phyloP scores from a whole-genome alignment of 331 rosid species.

The Rosa hybrid region DNA sequence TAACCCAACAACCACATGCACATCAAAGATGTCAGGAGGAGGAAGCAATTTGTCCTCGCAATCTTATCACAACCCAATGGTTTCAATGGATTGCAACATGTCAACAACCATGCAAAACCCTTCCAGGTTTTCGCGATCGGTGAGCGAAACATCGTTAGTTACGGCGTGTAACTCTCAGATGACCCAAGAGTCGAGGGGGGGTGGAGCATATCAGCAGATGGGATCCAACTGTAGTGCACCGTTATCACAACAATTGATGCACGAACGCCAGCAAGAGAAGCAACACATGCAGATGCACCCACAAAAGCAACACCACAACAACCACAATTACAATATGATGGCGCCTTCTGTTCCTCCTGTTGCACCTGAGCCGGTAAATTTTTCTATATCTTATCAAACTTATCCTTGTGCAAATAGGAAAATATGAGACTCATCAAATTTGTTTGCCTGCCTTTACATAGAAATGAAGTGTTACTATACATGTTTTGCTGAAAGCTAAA shows the following conservation, averaged over 20 bases:
- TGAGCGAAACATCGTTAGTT: conserved; percentile 45
- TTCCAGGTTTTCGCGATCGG: conserved; percentile 42
- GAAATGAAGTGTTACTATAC: neutral
- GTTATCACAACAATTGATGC: conserved; percentile 55
- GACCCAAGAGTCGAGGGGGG: conserved; percentile 41
- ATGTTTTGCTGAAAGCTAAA: neutral
- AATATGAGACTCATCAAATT: neutral
- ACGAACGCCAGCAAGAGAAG: conserved; percentile 63
- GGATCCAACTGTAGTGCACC: conserved; percentile 32
- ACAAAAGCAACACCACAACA: conserved; percentile 33
- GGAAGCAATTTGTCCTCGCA: conserved; percentile 26
- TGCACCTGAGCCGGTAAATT: conserved; percentile 56
- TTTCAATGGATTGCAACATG: conserved; percentile 6
- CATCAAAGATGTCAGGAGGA: conserved; percentile 29
- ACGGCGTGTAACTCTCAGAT: conserved; percentile 33
- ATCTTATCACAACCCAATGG: conserved; percentile 32
- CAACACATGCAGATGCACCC: conserved; percentile 38
- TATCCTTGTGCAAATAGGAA: neutral
- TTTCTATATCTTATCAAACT: neutral
- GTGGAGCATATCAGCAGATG: conserved; percentile 38
- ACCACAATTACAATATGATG: conserved; percentile 42
- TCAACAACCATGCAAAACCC: neutral
- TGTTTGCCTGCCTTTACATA: neutral
- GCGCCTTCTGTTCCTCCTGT: conserved; percentile 46
- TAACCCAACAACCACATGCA: conserved; percentile 10